A percentile compares a stretch with the other conserved stretches of the same genome.
Conservation (phyloP, 148 eudicot genomes). For the Dysphania ambrosioides region DNA sequence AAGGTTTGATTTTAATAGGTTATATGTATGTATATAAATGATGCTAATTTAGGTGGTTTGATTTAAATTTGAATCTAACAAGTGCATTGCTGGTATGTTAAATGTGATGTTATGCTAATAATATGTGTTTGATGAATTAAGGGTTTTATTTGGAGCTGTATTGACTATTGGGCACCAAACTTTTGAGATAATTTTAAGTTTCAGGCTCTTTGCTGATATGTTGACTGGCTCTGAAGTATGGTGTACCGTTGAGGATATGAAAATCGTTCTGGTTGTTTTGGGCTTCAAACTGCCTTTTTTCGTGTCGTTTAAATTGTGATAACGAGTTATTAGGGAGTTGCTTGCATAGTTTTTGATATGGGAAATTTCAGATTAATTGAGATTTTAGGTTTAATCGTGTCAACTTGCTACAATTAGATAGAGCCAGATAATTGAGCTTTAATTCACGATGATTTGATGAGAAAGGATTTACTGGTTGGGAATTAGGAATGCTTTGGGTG, state of each 20-base stretch:
- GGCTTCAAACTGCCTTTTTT: background rate
- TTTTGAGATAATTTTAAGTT: background rate
- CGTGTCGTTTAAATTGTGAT: background rate
- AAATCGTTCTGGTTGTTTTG: no score
- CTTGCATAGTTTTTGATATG: background rate
- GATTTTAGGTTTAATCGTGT: background rate
- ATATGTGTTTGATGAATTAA: background rate
- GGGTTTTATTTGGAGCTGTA: background rate
- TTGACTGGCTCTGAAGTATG: no score
- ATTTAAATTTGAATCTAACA: no score
- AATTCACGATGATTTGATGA: background rate
- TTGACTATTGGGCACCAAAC: background rate
- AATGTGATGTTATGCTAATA: background rate
- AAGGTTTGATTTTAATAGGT: background rate
- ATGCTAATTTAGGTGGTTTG: slow-evolving; percentile 11
- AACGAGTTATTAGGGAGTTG: background rate
- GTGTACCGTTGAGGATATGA: no score
- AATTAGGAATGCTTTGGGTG: background rate
- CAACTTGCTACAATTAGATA: background rate
- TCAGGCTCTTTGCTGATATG: no score
- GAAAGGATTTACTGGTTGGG: background rate
- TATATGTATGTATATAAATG: background rate
- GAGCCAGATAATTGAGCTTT: background rate
- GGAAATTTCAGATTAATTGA: background rate
- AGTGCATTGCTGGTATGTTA: background rate